A percentile compares a stretch with the other conserved stretches of the same genome.
These are phyloP conservation scores for Cyathus striatus DNA, from an alignment of 768 basidiomycete genomes.

Conservation along the genomic window DNA sequence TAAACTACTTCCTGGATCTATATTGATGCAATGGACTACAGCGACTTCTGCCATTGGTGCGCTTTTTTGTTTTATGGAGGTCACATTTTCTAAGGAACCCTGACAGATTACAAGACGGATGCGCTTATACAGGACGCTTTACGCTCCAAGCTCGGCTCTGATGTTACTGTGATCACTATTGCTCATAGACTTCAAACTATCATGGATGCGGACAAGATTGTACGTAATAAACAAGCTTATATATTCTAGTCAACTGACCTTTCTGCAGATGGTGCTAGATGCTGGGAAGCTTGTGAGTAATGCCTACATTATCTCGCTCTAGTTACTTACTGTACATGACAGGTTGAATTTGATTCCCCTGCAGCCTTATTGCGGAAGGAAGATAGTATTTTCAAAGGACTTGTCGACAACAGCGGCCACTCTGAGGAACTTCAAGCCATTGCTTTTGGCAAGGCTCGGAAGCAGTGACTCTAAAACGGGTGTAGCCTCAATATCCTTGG, in stretches of 20 bases:
- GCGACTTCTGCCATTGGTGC: constrained; percentile 40
- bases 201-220: constrained; percentile 50
- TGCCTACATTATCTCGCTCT: background rate
- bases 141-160: constrained; percentile 52
- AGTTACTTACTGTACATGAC: background rate
- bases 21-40: constrained; percentile 22
- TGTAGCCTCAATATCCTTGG: too few relatives aligned
- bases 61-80: constrained; percentile 21
- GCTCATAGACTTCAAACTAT: constrained; percentile 61
- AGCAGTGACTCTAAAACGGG: too few relatives aligned
- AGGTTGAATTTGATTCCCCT: constrained; percentile 57
- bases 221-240: constrained; percentile 10
- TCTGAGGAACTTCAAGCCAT: constrained; percentile 41
- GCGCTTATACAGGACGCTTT: constrained; percentile 63
- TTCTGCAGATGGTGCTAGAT: constrained; percentile 36
- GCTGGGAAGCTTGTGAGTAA: constrained; percentile 30
- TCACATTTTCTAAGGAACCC: constrained; percentile 15
- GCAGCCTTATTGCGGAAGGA: constrained; percentile 43
- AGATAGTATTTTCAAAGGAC: constrained; percentile 40
- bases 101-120: constrained; percentile 52
- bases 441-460: constrained; percentile 20
- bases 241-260: constrained; percentile 6
- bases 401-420: constrained; percentile 58
- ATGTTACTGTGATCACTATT: constrained; percentile 53
- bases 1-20: constrained; percentile 46